phyloP scores from a whole-genome alignment of 441 rosid species.

The Jatropha podagrica region DNA sequence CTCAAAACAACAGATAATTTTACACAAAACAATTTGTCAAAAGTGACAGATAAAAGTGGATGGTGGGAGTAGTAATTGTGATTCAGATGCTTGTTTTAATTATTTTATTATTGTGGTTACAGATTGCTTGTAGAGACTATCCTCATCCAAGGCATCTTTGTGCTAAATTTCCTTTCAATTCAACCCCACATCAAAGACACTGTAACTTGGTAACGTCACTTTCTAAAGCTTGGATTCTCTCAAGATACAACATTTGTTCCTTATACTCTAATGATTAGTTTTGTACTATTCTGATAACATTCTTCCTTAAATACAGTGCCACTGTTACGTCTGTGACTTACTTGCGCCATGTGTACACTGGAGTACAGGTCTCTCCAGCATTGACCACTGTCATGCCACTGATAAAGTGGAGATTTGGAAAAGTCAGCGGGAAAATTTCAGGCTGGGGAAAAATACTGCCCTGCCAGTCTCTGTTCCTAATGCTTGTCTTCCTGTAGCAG shows the following conservation, averaged over 20 bases:
- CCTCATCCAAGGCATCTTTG: slow-evolving; percentile 89
- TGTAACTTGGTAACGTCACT: slow-evolving; percentile 58
- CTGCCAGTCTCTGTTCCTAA: slow-evolving; percentile 24
- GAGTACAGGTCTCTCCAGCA: slow-evolving; percentile 42
- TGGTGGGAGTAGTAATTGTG: not conserved
- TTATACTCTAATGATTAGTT: not conserved
- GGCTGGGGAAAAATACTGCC: slow-evolving; percentile 32
- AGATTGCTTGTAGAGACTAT: slow-evolving; percentile 92
- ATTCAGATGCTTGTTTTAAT: slow-evolving; percentile 12
- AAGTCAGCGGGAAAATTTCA: slow-evolving; percentile 47
- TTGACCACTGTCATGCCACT: slow-evolving; percentile 86
- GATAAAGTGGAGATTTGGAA: slow-evolving; percentile 70
- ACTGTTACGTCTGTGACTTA: slow-evolving; percentile 85
- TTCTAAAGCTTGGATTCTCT: not conserved
- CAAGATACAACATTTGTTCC: not conserved
- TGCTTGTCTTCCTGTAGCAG: slow-evolving; percentile 16
- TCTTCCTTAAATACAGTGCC: slow-evolving; percentile 56
- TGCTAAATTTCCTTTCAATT: slow-evolving; percentile 58
- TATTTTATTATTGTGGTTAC: slow-evolving; percentile 30
- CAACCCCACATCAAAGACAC: slow-evolving; percentile 53
- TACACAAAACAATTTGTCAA: too few species aligned
- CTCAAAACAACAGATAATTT: too few species aligned
- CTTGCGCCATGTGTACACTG: slow-evolving; percentile 74
- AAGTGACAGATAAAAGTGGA: too few species aligned
- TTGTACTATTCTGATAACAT: slow-evolving; percentile 9